Evolutionary conservation across 208 protist genomes (phyloP).

Genomic region (Wallacemonas rigidus): DNA sequence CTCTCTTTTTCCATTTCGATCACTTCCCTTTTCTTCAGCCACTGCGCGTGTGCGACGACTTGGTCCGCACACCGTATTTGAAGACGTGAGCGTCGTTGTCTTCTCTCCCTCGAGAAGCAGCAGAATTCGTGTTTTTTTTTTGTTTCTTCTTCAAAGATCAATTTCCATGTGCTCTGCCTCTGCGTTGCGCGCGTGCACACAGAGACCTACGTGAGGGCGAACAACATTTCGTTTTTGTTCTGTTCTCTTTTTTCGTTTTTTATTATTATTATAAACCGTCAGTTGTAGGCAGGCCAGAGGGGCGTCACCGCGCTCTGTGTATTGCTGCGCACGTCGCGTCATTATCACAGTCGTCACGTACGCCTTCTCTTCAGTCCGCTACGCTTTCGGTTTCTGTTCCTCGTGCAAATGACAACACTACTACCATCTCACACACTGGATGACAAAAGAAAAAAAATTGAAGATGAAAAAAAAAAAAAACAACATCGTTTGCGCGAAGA

Average conservation of each 20-base stretch:
- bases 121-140: constrained; percentile 10
- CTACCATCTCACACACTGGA: not conserved
- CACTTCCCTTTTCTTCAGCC: not conserved
- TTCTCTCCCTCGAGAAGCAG: not conserved
- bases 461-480: not conserved
- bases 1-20: not conserved
- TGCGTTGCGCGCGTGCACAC: too few relatives aligned
- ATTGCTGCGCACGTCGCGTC: too few relatives aligned
- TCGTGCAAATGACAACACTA: not conserved
- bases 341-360: too few relatives aligned
- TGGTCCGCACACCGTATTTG: not conserved
- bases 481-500: not conserved
- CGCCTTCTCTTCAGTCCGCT: too few relatives aligned
- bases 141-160: not conserved
- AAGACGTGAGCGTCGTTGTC: not conserved
- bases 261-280: too few relatives aligned
- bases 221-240: not conserved
- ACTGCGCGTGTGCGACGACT: not conserved
- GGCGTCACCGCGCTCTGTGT: too few relatives aligned
- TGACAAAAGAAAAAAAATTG: not conserved
- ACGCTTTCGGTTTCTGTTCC: not conserved
- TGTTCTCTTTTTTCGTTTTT: not conserved
- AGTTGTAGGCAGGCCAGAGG: too few relatives aligned
- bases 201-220: too few relatives aligned
- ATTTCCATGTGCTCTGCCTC: too few relatives aligned